Evolutionary conservation across 2,329 filamentous ascomycete genomes (phyloP), one percentile per base, ranked within the genome.

Genomic region (Exophiala aquamarina): DNA sequence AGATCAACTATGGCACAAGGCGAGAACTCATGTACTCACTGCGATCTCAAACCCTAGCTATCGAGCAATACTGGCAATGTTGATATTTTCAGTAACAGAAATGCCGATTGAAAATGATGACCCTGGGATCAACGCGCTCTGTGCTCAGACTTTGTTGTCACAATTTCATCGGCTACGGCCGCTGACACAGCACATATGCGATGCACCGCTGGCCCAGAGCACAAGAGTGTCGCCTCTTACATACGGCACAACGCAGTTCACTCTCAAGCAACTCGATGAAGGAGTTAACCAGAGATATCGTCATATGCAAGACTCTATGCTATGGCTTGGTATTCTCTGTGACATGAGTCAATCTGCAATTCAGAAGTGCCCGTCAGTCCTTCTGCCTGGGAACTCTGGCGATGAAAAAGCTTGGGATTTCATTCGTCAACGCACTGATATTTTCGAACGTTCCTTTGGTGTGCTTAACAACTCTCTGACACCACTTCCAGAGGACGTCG

Each of bases 371-470:
- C 41, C 47, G 4, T 15, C 35, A 1, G 31, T 44, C 18, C 11
- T 49, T 8, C 28, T 41, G 3, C 41, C 47, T 4, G 33, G 28
- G 4, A 20, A 17, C 13, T 34, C 34, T 4, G 47, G 26, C 13
- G 47, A 49, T 17, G 34, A 31, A 13, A 20, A 34, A 31, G 29
- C 44, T 3, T 49, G 47, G 47, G 35, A 49, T 10, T 41, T 49
- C 26, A 49, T 49, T 32, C 47, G 47, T 29, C 47, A 49, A 17
- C 47, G 47, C 14, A 49, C 41, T 11, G 41, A 44, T 9, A 45
- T 49, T n/a, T 49, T 49, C 31, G 35, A 44, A 11, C 34, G 45
- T 14, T 43, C 47, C 7, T 49, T 49, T 32, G 23, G 29, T 10
- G 23, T 14, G 4, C 41, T 49, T 8, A 35, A 41, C 14, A 20